Percentiles rank a stretch among this genome's conserved stretches.
These are phyloP conservation scores for Massospora cicadina DNA, from an alignment of 371 early-diverging fungal species.

Conservation along the genomic window DNA sequence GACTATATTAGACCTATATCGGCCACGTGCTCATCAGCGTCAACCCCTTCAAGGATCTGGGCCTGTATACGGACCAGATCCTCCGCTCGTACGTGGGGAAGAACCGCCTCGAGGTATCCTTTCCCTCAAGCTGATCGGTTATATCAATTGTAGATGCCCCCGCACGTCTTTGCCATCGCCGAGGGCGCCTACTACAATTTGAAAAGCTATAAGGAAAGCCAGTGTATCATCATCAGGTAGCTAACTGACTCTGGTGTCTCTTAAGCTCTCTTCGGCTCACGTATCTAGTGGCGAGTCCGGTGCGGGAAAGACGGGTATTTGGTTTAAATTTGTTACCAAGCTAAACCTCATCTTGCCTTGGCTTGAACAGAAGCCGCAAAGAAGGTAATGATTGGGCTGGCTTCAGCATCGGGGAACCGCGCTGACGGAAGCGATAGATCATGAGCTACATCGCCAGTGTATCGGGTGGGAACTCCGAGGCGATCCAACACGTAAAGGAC, in stretches of 20 bases:
- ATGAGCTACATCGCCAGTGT: conserved; percentile 97
- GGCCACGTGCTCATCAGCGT: conserved; percentile 78
- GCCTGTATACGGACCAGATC: conserved; percentile 59
- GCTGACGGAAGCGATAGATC: too few relatives aligned
- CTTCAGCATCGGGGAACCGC: not conserved
- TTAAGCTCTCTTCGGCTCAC: too few relatives aligned
- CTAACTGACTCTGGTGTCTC: too few relatives aligned
- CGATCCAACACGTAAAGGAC: conserved; percentile 81
- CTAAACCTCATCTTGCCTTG: not conserved
- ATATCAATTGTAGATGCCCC: conserved; percentile 62
- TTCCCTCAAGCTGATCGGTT: not conserved
- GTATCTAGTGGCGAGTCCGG: conserved; percentile 60
- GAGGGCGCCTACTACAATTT: conserved; percentile 77
- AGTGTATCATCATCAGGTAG: conserved; percentile 87
- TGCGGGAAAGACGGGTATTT: conserved; percentile 73
- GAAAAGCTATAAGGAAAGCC: conserved; percentile 92
- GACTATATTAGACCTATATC: conserved; percentile 52
- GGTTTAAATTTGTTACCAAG: not conserved
- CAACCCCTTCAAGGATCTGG: conserved; percentile 70
- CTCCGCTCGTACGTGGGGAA: conserved; percentile 58
- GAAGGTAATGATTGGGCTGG: conserved; percentile 19
- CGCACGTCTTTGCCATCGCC: conserved; percentile 77
- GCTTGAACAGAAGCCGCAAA: conserved; percentile 67
- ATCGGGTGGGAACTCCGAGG: conserved; percentile 51
- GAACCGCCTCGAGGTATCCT: conserved; percentile 55